phyloP scores from a whole-genome alignment of 2,329 filamentous ascomycete genomes.

The Phoma sp. region DNA sequence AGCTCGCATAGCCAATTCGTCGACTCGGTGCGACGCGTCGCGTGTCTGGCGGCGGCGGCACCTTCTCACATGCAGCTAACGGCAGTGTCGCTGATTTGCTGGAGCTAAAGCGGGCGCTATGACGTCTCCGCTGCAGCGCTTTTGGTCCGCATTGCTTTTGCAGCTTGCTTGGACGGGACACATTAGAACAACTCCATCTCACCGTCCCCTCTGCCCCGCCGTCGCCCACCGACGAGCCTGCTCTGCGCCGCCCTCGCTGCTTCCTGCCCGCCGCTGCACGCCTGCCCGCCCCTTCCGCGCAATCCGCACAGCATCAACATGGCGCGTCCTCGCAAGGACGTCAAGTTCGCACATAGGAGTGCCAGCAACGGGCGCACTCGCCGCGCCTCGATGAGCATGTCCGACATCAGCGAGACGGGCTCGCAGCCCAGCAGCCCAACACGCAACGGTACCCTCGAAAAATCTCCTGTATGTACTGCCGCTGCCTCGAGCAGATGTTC shows the following conservation, averaged over 20 bases:
- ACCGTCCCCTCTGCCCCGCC: conserved; percentile 5
- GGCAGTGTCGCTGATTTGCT: not conserved
- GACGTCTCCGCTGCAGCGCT: conserved; percentile 11
- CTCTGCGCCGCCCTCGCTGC: not conserved
- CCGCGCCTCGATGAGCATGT: conserved; percentile 72
- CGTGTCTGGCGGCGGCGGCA: not conserved
- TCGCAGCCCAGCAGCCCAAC: conserved; percentile 60
- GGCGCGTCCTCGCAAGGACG: conserved; percentile 59
- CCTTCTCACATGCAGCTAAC: conserved; percentile 7
- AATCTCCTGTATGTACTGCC: conserved; percentile 12
- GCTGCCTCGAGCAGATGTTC: not conserved
- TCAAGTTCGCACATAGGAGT: conserved; percentile 64
- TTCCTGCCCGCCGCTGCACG: not conserved
- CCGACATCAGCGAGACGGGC: conserved; percentile 69
- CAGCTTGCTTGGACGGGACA: not conserved
- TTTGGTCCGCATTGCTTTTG: conserved; percentile 16
- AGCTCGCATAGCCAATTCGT: conserved; percentile 29
- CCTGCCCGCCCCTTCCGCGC: not conserved
- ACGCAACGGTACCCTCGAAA: conserved; percentile 47
- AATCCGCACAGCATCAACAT: conserved; percentile 21
- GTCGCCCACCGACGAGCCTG: not conserved
- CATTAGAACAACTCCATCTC: not conserved
- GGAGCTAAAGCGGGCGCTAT: conserved; percentile 2
- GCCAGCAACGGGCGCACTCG: conserved; percentile 59
- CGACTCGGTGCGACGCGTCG: not conserved